These are phyloP conservation scores for Hypoxylon fuscum DNA, from an alignment of 495 filamentous ascomycete species.

Conservation along the genomic window DNA sequence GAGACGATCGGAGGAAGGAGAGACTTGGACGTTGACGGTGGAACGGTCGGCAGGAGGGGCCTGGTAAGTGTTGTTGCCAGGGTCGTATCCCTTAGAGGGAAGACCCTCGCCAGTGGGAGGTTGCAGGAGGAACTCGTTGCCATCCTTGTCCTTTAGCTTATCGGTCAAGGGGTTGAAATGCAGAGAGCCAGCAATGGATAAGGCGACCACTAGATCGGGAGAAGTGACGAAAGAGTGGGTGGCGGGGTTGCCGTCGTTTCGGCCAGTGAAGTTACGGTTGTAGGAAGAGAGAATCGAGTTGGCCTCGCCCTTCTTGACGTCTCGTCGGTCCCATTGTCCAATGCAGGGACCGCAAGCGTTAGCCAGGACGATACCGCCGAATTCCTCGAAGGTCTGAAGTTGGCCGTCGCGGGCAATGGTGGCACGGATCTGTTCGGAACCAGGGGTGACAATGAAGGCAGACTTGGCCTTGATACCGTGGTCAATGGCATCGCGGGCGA, in stretches of 20 bases:
- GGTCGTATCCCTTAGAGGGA: conserved; percentile 85
- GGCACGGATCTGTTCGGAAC: conserved; percentile 97
- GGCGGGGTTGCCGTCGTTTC: conserved; percentile 98
- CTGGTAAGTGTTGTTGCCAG: conserved; percentile 95
- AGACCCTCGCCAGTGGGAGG: conserved; percentile 84
- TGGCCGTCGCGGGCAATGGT: conserved; percentile 96
- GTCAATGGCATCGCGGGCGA: conserved; percentile 91
- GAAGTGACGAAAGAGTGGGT: conserved; percentile 99
- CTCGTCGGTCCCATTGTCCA: conserved; percentile 92
- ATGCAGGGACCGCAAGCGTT: conserved; percentile 90
- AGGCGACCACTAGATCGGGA: conserved; percentile 93
- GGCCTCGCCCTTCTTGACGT: conserved; percentile 95
- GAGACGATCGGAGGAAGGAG: conserved; percentile 90
- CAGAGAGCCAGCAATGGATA: conserved; percentile 88
- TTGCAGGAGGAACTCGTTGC: conserved; percentile 92
- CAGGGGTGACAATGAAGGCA: conserved; percentile 93
- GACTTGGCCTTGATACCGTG: conserved; percentile 95
- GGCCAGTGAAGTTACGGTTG: conserved; percentile 99
- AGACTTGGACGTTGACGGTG: conserved; percentile 80
- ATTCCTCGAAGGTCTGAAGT: conserved; percentile 95
- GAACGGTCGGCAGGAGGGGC: conserved; percentile 85
- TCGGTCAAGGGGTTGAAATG: conserved; percentile 98
- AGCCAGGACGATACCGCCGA: conserved; percentile 93
- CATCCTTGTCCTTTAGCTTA: conserved; percentile 92
- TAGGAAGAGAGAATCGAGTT: conserved; percentile 97